A percentile compares a stretch with the other conserved stretches of the same genome.
Evolutionary conservation across 805 yeast species (phyloP).

Genomic region (Saccharomycopsis vini): DNA sequence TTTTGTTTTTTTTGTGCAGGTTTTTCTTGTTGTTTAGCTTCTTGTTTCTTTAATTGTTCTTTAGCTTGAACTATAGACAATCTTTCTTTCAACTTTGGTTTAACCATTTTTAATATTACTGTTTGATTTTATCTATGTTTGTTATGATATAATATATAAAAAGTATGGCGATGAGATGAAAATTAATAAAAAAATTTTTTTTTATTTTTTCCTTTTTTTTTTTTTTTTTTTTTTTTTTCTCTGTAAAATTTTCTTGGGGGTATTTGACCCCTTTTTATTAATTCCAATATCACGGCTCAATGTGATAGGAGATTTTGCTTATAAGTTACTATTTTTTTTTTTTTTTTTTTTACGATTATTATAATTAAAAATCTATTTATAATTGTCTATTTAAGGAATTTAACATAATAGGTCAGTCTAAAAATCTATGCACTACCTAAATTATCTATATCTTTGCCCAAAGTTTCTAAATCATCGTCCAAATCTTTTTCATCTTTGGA

Average conservation of each 20-base stretch:
- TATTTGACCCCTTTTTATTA: too few relatives aligned
- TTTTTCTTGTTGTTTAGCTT: background rate
- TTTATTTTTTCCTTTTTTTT: too few relatives aligned
- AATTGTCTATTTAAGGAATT: too few relatives aligned
- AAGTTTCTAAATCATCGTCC: slow-evolving; percentile 11
- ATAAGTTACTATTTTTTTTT: too few relatives aligned
- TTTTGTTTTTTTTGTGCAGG: background rate
- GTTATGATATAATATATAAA: too few relatives aligned
- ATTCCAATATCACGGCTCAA: too few relatives aligned
- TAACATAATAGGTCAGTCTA: too few relatives aligned
- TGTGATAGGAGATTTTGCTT: too few relatives aligned
- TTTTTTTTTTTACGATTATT: too few relatives aligned
- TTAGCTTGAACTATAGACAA: slow-evolving; percentile 15
- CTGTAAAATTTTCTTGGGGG: background rate
- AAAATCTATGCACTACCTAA: slow-evolving; percentile 4
- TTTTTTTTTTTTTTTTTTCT: background rate
- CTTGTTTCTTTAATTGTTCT: slow-evolving; percentile 1
- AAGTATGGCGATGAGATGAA: too few relatives aligned
- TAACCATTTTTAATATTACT: slow-evolving; percentile 13
- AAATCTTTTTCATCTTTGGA: slow-evolving; percentile 19
- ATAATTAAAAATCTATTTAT: too few relatives aligned
- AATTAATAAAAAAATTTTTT: background rate
- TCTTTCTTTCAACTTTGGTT: slow-evolving; percentile 19
- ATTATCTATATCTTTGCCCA: slow-evolving; percentile 14
- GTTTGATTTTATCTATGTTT: too few relatives aligned